Percentiles rank a stretch among this genome's conserved stretches.
phyloP scores from a whole-genome alignment of 2,329 filamentous ascomycete genomes.

The Claviceps digitariae region DNA sequence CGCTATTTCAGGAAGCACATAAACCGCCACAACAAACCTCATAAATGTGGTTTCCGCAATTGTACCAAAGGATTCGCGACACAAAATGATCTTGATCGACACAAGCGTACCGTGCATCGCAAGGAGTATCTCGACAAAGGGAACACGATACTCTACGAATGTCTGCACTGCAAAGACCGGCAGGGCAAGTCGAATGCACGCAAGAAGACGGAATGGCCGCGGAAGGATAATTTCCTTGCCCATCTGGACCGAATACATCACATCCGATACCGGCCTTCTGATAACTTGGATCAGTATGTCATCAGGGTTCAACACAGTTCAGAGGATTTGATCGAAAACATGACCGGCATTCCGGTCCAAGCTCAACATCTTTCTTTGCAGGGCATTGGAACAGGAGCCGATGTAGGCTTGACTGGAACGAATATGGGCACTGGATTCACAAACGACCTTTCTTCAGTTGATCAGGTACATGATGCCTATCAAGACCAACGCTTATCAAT shows the following conservation, averaged over 20 bases:
- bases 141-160: conserved; percentile 6
- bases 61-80: conserved; percentile 61
- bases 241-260: conserved; percentile 60
- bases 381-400: conserved; percentile 4
- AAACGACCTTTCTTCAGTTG: neutral
- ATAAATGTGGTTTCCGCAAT: conserved; percentile 47
- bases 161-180: conserved; percentile 2
- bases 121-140: conserved; percentile 21
- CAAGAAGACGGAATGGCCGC: conserved; percentile 55
- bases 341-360: neutral
- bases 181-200: conserved; percentile 14
- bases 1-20: conserved; percentile 52
- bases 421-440: neutral
- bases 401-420: neutral
- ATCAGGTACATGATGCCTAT: neutral
- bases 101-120: conserved; percentile 59
- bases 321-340: conserved; percentile 4
- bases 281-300: conserved; percentile 24
- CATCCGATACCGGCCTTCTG: conserved; percentile 20
- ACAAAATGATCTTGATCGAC: conserved; percentile 67
- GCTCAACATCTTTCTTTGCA: conserved; percentile 4
- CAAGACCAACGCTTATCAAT: neutral
- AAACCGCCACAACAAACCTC: conserved; percentile 55
- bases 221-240: conserved; percentile 74
- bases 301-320: conserved; percentile 3